phyloP scores from a whole-genome alignment of 371 early-diverging fungal species.

The Chytridium lagenaria region DNA sequence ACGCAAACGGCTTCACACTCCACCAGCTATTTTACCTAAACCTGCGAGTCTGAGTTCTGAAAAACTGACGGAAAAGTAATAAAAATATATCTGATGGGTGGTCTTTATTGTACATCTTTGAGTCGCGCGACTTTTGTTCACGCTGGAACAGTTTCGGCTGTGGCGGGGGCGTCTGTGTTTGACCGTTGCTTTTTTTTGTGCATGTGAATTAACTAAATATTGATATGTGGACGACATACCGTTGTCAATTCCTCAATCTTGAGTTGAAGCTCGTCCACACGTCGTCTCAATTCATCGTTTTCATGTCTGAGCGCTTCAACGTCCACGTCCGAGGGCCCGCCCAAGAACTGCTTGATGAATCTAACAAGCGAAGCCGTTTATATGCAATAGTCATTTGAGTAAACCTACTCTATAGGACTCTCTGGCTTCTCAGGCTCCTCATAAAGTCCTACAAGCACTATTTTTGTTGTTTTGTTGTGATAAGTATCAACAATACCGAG shows the following conservation, averaged over 20 bases:
- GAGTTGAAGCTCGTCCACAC: conserved; percentile 57
- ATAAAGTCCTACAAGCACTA: conserved; percentile 64
- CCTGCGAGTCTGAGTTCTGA: background rate
- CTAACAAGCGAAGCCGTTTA: conserved; percentile 34
- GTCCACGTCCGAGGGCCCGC: conserved; percentile 59
- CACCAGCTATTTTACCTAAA: background rate
- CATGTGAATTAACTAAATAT: background rate
- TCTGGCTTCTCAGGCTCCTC: conserved; percentile 68
- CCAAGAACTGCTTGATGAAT: conserved; percentile 62
- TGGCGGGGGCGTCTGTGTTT: background rate
- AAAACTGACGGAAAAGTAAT: background rate
- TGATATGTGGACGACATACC: background rate
- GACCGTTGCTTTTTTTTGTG: background rate
- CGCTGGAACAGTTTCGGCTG: background rate
- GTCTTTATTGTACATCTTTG: background rate
- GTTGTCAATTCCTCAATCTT: conserved; percentile 48
- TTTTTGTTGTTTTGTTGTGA: background rate
- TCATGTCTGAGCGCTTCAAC: conserved; percentile 57
- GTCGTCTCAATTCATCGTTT: conserved; percentile 56
- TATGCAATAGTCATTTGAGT: background rate
- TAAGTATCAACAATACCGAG: background rate
- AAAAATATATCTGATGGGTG: background rate
- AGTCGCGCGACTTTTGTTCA: background rate
- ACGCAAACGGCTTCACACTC: background rate
- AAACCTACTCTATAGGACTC: conserved; percentile 53